Percentiles rank a stretch among this genome's conserved stretches.
phyloP scores from a whole-genome alignment of 1,139 yeast species.

The Hansenula lynferdii region DNA sequence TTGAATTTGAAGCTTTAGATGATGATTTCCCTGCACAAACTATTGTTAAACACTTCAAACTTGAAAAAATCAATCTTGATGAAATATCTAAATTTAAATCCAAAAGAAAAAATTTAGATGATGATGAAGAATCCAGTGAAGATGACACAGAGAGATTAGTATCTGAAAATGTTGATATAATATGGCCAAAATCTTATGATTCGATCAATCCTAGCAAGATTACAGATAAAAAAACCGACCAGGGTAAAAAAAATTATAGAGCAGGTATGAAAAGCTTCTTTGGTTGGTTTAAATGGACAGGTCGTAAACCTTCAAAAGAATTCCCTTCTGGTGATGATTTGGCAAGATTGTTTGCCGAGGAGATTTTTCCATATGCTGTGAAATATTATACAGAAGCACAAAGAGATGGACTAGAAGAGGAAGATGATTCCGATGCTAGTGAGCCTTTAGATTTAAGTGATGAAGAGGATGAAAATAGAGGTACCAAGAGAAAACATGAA shows the following conservation, averaged over 20 bases:
- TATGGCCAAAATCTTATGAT: constrained; percentile 59
- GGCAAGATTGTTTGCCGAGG: constrained; percentile 58
- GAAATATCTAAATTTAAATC: constrained; percentile 6
- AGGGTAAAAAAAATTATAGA: constrained; percentile 58
- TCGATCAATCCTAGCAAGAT: constrained; percentile 47
- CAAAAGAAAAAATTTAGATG: constrained; percentile 11
- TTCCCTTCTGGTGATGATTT: constrained; percentile 69
- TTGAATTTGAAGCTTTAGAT: constrained; percentile 38
- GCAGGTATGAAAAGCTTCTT: constrained; percentile 71
- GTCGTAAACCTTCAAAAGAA: constrained; percentile 66
- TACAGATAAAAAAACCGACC: constrained; percentile 35
- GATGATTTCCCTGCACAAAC: constrained; percentile 44
- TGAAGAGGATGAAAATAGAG: constrained; percentile 29
- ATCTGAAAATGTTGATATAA: constrained; percentile 44
- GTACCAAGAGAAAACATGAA: constrained; percentile 14
- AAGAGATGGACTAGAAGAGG: constrained; percentile 49
- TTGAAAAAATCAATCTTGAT: constrained; percentile 32
- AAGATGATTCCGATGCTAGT: constrained; percentile 47
- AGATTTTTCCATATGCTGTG: constrained; percentile 66
- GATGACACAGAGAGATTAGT: constrained; percentile 41
- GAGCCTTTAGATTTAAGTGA: constrained; percentile 42
- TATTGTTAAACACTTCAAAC: constrained; percentile 49
- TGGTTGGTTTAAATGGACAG: constrained; percentile 77
- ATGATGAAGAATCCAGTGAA: constrained; percentile 39
- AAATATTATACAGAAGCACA: constrained; percentile 68